Evolutionary conservation across 371 early-diverging fungal species (phyloP), one percentile per base, ranked within the genome.

Genomic region (Actinomortierella ambigua): DNA sequence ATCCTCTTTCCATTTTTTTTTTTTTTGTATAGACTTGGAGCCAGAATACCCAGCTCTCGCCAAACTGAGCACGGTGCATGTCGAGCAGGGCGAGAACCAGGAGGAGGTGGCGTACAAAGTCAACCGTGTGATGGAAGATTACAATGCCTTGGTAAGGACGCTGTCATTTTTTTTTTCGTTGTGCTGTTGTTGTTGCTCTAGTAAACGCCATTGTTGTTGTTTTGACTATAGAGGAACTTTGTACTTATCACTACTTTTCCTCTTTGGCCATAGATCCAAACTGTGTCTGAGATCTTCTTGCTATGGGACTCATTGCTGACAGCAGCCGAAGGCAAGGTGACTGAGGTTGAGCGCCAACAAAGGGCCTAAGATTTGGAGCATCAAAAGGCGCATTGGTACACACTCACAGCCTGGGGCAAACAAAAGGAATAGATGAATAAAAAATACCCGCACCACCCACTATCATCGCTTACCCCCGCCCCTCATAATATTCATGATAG

Each of bases 201-300:
- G 34, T 28, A 20, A 39, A 11, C 42, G 43, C 55, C 55, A 7
- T n/a, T 14, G 20, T 29, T 20, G 13, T 43, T n/a, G n/a, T n/a
- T n/a, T n/a, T n/a, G n/a, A n/a, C n/a, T n/a, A n/a, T n/a, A n/a
- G n/a, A n/a, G n/a, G n/a, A n/a, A n/a, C n/a, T 34, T 34, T 34
- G 34, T 34, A 6, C 4, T 34, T 4, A 34, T 34, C 7, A 4
- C 11, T 34, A 34, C 34, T 34, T 34, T 34, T 11, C 4, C 34
- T 34, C 4, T 29, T 18, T 40, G 17, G 15, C 8, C 8, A 52
- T 63, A 86, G 87, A 79, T 85, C 60, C 84, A 84, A 26, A 87
- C 87, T 2, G 34, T 87, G 55, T 87, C 87, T 1, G 87, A 87
- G 48, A 84, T 87, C 20, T 87, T 87, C 57, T 78, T 87, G 50